These are phyloP conservation scores for Tulasnella sp. DNA, from an alignment of 768 basidiomycete genomes.

Conservation along the genomic window DNA sequence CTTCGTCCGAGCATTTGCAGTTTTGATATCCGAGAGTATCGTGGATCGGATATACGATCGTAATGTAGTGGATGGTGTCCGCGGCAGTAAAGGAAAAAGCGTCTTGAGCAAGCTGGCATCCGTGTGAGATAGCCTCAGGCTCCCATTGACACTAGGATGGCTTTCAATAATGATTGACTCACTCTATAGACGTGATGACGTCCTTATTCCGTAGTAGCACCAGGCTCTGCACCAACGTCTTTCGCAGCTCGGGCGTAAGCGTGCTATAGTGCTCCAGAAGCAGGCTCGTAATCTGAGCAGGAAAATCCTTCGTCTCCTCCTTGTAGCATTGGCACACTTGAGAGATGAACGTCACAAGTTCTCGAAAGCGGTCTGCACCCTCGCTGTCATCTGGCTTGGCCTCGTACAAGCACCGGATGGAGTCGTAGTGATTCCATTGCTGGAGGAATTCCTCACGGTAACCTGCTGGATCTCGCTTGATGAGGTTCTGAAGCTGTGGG, in stretches of 20 bases:
- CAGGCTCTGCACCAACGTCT: constrained; percentile 76
- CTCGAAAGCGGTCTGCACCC: constrained; percentile 72
- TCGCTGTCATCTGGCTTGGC: constrained; percentile 58
- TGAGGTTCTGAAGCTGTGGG: constrained; percentile 91
- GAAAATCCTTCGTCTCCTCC: constrained; percentile 76
- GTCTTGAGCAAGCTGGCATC: constrained; percentile 69
- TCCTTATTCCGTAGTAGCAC: constrained; percentile 90
- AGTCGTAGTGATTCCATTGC: constrained; percentile 93
- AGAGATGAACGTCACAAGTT: constrained; percentile 83
- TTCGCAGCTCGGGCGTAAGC: constrained; percentile 70
- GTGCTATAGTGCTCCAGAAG: constrained; percentile 68
- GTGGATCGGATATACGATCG: constrained; percentile 83
- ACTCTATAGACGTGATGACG: constrained; percentile 89
- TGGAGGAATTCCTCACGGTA: constrained; percentile 95
- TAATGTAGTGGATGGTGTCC: constrained; percentile 75
- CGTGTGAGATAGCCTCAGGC: not conserved
- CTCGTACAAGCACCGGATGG: constrained; percentile 73
- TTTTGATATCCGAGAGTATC: constrained; percentile 85
- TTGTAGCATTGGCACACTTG: constrained; percentile 95
- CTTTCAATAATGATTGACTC: constrained; percentile 26
- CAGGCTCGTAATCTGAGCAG: constrained; percentile 63
- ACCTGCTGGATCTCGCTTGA: constrained; percentile 81
- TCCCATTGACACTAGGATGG: not conserved
- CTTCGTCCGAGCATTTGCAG: constrained; percentile 75
- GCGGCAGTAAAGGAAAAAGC: constrained; percentile 92